Conservation (phyloP, 2,329 filamentous ascomycete species). For the Pestalotiopsis sp. region DNA sequence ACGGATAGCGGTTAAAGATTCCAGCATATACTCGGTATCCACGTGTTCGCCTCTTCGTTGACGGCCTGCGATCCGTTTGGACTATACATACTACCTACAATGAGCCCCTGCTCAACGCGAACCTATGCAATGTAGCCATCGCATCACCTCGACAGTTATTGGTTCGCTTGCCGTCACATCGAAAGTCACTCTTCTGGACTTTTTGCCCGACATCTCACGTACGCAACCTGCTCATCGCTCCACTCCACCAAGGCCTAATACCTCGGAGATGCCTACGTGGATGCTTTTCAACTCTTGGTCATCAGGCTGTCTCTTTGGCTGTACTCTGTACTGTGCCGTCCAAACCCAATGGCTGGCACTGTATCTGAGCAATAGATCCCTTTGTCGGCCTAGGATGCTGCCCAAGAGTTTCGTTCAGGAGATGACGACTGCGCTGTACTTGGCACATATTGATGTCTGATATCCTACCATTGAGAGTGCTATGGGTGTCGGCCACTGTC, state of each 20-base stretch:
- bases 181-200: background rate
- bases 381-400: background rate
- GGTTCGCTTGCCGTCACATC: slow-evolving; percentile 1
- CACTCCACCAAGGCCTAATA: background rate
- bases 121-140: background rate
- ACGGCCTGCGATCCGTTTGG: slow-evolving; percentile 4
- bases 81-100: background rate
- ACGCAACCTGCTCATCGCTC: background rate
- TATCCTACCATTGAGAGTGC: background rate
- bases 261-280: background rate
- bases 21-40: background rate
- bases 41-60: background rate
- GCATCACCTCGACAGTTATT: background rate
- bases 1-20: no score
- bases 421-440: background rate
- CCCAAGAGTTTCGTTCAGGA: background rate
- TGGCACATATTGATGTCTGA: background rate
- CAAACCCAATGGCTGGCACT: background rate
- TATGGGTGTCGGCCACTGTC: background rate
- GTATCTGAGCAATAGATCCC: background rate
- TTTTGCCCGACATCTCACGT: background rate
- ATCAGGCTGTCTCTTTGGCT: background rate
- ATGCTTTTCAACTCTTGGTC: background rate
- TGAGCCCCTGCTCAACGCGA: background rate
- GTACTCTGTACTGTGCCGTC: background rate